These are phyloP conservation scores for Olyra latifolia DNA, from an alignment of 176 grass and related monocot species.

Conservation along the genomic window DNA sequence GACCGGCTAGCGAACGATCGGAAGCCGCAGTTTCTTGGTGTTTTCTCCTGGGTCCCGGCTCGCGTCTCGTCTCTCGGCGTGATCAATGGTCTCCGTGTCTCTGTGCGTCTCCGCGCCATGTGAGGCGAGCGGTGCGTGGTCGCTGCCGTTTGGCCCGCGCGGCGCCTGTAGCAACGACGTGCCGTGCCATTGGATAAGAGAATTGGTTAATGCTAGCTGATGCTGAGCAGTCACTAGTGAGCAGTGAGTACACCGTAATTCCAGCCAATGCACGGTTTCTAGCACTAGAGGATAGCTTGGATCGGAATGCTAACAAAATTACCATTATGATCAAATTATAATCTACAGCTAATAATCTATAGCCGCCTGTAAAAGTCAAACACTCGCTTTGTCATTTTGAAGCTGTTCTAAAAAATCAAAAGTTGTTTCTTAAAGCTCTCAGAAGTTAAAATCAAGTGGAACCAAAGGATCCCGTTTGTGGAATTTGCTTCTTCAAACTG, in stretches of 20 bases:
- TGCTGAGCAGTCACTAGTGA: neutral
- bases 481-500: no score
- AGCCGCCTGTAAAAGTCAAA: no score
- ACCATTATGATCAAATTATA: no score
- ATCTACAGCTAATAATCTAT: no score
- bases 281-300: neutral
- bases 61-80: neutral
- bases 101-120: neutral
- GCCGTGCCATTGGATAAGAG: neutral
- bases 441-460: no score
- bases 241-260: neutral
- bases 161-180: neutral
- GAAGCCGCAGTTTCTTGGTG: neutral
- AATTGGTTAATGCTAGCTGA: neutral
- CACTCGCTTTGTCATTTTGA: no score
- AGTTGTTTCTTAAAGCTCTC: no score
- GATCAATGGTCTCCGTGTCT: neutral
- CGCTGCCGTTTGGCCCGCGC: neutral
- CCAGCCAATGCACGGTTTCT: neutral
- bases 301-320: neutral
- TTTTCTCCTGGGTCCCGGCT: neutral
- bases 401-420: no score
- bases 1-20: conserved; percentile 27
- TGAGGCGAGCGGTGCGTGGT: conserved; percentile 3
- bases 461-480: no score